Conservation (phyloP, 306 rosid species). For the Vigna nakashimae region DNA sequence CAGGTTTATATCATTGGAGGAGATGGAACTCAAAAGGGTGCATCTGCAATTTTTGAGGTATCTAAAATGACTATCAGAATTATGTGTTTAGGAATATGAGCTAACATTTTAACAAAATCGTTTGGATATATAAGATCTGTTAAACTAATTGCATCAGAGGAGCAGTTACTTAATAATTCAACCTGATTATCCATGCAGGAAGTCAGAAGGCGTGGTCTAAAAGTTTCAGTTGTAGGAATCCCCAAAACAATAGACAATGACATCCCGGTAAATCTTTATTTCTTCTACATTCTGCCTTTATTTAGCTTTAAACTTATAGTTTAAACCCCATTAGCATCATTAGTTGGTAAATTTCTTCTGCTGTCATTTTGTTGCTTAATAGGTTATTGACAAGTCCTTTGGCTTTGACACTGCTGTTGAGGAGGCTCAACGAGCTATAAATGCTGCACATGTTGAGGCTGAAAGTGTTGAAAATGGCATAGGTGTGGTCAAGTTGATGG, state of each 20-base stretch:
- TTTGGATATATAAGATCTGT: conserved; percentile 1
- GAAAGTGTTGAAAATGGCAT: conserved; percentile 88
- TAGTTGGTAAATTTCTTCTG: conserved; percentile 15
- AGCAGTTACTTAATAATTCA: conserved; percentile 6
- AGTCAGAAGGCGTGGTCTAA: conserved; percentile 86
- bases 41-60: conserved; percentile 93
- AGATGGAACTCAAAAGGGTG: conserved; percentile 98
- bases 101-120: background rate
- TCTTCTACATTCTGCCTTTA: conserved; percentile 16
- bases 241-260: conserved; percentile 98
- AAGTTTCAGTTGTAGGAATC: conserved; percentile 86
- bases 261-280: conserved; percentile 66
- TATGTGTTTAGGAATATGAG: conserved; percentile 21
- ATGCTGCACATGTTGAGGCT: conserved; percentile 98
- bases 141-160: conserved; percentile 21
- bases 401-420: conserved; percentile 99
- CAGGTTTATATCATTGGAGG: conserved; percentile 99
- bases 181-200: conserved; percentile 65
- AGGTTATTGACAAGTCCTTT: conserved; percentile 91
- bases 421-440: conserved; percentile 99
- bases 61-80: conserved; percentile 14
- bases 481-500: conserved; percentile 96
- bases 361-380: conserved; percentile 37
- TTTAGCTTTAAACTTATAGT: conserved; percentile 13
- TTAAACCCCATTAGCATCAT: conserved; percentile 28